Conservation (phyloP, 2,329 filamentous ascomycete genomes). For the Scedosporium minutisporum region DNA sequence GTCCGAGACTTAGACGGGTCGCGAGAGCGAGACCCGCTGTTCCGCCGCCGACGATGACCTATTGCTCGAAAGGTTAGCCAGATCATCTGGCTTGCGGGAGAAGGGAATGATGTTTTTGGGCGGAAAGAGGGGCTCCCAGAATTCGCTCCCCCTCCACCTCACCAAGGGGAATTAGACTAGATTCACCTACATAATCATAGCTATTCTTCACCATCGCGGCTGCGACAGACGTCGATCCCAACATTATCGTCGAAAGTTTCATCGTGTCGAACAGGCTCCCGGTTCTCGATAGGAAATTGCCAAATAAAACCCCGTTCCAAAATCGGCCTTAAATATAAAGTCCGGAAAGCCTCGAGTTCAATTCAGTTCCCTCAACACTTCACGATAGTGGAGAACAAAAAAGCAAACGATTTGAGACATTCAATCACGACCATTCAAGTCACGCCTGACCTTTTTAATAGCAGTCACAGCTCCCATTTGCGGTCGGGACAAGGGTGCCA, state of each 20-base stretch:
- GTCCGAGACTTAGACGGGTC: slow-evolving; percentile 20
- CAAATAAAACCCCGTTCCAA: no score
- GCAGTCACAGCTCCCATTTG: no score
- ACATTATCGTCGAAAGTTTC: neutral
- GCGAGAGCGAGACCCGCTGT: slow-evolving; percentile 24
- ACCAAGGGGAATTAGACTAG: no score
- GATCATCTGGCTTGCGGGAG: neutral
- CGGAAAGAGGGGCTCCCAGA: neutral
- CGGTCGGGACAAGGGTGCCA: no score
- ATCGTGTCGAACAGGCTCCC: neutral
- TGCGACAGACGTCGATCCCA: neutral
- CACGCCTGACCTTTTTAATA: no score
- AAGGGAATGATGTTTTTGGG: neutral
- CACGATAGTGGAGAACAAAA: no score
- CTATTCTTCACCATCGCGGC: neutral
- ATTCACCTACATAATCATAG: slow-evolving; percentile 3
- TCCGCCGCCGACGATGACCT: slow-evolving; percentile 23
- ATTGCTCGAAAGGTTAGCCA: neutral
- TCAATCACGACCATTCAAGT: no score
- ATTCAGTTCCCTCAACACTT: no score
- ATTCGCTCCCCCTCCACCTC: neutral
- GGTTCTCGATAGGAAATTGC: no score
- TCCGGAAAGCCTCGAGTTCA: no score
- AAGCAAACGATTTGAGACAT: no score
- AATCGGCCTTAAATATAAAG: no score